Evolutionary conservation across 345 rosid species (phyloP).

Genomic region (Salix arbutifolia): DNA sequence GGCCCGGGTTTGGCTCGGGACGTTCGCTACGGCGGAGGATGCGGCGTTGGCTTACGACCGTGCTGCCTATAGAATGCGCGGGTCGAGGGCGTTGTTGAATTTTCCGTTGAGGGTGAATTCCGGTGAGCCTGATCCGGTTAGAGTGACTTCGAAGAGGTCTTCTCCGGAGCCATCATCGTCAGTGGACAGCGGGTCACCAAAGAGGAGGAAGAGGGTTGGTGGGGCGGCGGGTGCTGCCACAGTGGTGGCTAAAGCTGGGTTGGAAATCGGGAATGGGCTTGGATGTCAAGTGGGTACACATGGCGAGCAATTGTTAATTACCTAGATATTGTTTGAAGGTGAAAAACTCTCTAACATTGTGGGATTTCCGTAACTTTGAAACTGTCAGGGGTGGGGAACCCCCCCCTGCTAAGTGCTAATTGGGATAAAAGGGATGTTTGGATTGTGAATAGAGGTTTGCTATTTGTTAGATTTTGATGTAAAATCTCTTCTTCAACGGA

Average conservation of each 20-base stretch:
- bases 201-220: slow-evolving; percentile 53
- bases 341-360: neutral
- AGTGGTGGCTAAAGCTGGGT: slow-evolving; percentile 18
- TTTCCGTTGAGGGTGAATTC: slow-evolving; percentile 86
- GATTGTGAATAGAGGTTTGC: slow-evolving; percentile 17
- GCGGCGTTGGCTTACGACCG: slow-evolving; percentile 95
- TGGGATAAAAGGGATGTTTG: neutral
- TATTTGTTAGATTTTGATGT: neutral
- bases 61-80: slow-evolving; percentile 96
- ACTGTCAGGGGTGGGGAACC: neutral
- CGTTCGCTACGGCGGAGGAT: slow-evolving; percentile 95
- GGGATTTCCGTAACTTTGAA: slow-evolving; percentile 1
- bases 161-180: slow-evolving; percentile 52
- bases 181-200: slow-evolving; percentile 42
- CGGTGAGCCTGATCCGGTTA: slow-evolving; percentile 94
- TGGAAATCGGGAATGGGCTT: slow-evolving; percentile 22
- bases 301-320: slow-evolving; percentile 35
- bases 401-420: too few relatives aligned
- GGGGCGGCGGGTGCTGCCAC: slow-evolving; percentile 13
- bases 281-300: slow-evolving; percentile 41
- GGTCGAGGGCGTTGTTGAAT: slow-evolving; percentile 84
- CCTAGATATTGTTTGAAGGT: neutral
- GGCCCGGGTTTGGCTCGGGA: slow-evolving; percentile 96
- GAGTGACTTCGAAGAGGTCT: slow-evolving; percentile 75
- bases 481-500: neutral